A percentile compares a stretch with the other conserved stretches of the same genome.
Evolutionary conservation across 371 early-diverging fungal genomes (phyloP).

Genomic region (Apophysomyces variabilis): DNA sequence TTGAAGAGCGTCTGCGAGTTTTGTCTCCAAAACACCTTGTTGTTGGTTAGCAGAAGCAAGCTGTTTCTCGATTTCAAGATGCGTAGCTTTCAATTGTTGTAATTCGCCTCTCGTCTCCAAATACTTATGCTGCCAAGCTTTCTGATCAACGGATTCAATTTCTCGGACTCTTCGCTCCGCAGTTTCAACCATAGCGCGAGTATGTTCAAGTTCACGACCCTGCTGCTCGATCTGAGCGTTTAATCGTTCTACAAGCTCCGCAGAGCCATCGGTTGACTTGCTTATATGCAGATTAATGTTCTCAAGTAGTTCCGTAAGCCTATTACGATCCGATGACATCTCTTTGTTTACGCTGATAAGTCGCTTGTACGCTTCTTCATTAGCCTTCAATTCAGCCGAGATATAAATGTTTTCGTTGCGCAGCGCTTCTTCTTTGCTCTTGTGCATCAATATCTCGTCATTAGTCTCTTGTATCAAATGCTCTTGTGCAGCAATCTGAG

Average conservation of each 20-base stretch:
- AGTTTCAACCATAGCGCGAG: constrained; percentile 14
- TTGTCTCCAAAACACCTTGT: constrained; percentile 13
- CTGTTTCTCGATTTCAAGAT: constrained; percentile 22
- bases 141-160: constrained; percentile 14
- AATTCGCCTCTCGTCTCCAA: constrained; percentile 17
- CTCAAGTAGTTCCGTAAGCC: constrained; percentile 17
- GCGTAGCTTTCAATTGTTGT: constrained; percentile 12
- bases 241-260: constrained; percentile 13
- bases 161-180: constrained; percentile 19
- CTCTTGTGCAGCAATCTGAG: constrained; percentile 16
- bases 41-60: constrained; percentile 22
- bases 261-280: constrained; percentile 2
- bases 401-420: constrained; percentile 20
- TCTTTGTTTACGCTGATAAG: constrained; percentile 23
- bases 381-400: constrained; percentile 19
- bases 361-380: constrained; percentile 21
- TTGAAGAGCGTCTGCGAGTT: constrained; percentile 6
- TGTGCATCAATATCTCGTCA: constrained; percentile 13
- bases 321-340: constrained; percentile 19
- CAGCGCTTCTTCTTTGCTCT: constrained; percentile 16
- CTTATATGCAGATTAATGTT: constrained; percentile 12
- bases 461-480: constrained; percentile 16
- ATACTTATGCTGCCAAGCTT: constrained; percentile 24
- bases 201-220: constrained; percentile 12
- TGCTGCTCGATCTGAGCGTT: constrained; percentile 12